These are phyloP conservation scores for Blastocystis sp. DNA, from an alignment of 352 stramenopile genomes.

Conservation along the genomic window DNA sequence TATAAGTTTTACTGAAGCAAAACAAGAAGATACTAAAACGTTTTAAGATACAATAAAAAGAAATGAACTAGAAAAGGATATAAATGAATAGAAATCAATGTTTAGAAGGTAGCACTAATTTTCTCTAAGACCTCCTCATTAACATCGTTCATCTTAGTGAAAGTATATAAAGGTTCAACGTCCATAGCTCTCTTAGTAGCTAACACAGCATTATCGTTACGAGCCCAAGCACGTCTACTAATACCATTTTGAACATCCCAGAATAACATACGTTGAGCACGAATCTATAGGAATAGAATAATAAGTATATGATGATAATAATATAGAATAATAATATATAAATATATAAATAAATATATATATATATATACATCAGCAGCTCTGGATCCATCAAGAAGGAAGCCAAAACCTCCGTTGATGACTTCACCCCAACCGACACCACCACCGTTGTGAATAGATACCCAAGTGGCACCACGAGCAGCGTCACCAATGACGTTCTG, in stretches of 20 bases:
- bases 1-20: too few species aligned
- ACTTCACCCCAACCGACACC: slow-evolving; percentile 63
- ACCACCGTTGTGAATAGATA: slow-evolving; percentile 65
- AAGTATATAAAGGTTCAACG: slow-evolving; percentile 51
- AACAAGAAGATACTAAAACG: too few species aligned
- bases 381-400: slow-evolving; percentile 58
- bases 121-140: slow-evolving; percentile 41
- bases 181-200: slow-evolving; percentile 61
- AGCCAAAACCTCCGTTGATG: slow-evolving; percentile 63
- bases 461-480: slow-evolving; percentile 59
- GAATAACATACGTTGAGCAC: slow-evolving; percentile 55
- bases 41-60: too few species aligned
- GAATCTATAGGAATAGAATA: too few species aligned
- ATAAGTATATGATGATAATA: too few species aligned
- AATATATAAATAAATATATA: too few species aligned
- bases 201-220: slow-evolving; percentile 60
- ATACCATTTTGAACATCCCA: slow-evolving; percentile 71
- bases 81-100: too few species aligned
- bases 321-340: too few species aligned
- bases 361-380: slow-evolving; percentile 48
- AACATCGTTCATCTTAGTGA: slow-evolving; percentile 41
- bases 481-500: slow-evolving; percentile 65
- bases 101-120: too few species aligned
- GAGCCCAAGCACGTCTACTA: slow-evolving; percentile 54
- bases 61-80: too few species aligned